Evolutionary conservation across 495 filamentous ascomycete species (phyloP), one percentile per base, ranked within the genome.

Genomic region (Rhizodiscina lignyota): DNA sequence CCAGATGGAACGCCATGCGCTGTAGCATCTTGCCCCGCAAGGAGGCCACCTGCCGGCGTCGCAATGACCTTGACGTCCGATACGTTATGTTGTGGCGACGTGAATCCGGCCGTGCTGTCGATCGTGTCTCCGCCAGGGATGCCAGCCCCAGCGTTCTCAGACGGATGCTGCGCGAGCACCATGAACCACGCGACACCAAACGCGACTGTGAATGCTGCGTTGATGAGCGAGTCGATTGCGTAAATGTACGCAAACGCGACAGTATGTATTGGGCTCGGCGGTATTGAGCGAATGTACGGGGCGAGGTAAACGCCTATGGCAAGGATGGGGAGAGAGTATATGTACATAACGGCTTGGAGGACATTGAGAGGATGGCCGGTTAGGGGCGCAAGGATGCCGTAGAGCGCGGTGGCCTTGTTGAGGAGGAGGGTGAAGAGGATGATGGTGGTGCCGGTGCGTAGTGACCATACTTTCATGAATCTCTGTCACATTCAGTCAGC

Each of bases 141-240:
- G 3, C 30, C 32, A 16, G 55, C 52, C 31, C 55, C 51, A 2
- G 63, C 64, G 23, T 41, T 34, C 11, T 49, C 45, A 19, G 42
- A 39, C 28, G 56, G 44, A 15, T 70, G 58, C 32, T 69, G 63
- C 17, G 72, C 69, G 29, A 77, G 59, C 10, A 79, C 68, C 6
- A 83, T 53, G 58, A 87, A 92, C 85, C 85, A 94, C 10, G 69
- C 73, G 24, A 84, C 55, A 21, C 74, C 81, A 50, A 93, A 94
- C 4, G 72, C 69, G 16, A 71, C 59, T 5, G 83, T 91, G 54
- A 83, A 91, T 21, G 69, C 66, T 22, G 68, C 70, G 55, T 86
- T 91, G 46, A 86, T 66, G 22, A 79, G 24, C 18, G 73, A 74
- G 56, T 94, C 85, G 49, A 89, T 42, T n/a, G 77, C 53, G 51